Evolutionary conservation across 352 stramenopile species (phyloP), one percentile per base, ranked within the genome.

Genomic region (Pythium dissotocum): DNA sequence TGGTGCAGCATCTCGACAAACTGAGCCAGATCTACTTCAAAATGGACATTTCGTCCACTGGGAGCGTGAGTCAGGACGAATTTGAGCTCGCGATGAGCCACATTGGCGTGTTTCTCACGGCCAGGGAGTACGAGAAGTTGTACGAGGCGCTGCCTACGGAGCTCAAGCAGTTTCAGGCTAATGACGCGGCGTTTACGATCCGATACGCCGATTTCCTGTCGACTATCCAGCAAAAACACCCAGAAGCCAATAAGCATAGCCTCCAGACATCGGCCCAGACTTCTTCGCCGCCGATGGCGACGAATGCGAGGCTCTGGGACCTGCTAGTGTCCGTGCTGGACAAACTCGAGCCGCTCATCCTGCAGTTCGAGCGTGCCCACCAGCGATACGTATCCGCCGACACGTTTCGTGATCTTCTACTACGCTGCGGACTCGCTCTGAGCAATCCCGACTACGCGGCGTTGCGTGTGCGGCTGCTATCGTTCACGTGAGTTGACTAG

Each of bases 11-110:
- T 26, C 69, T 82, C 38, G 85, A 91, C 56, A 94, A 94, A 28
- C 76, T 92, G 26, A 73, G 75, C 30, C 82, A 90, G 55, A 83
- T 94, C 58, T 94, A 90, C 61, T 78, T 89, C 38, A 90, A 89
- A 36, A 91, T 94, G 79, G 85, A 94, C 58, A 83, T 94, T 18
- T 76, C 78, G 67, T 88, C 82, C 65, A 79, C 82, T 0, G 85
- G 79, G 0, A 82, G 76, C 51, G 72, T 94, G 36, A 88, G 59
- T 33, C 79, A 77, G 9, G 82, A 92, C 16, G 85, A 94, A 48
- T 85, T 92, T 58, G 80, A 89, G 66, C 70, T 91, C 4, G 85
- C 82, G 2, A 44, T 94, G 55, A 87, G 73, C 40, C 83, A 94
- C 64, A 83, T 91, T 21, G 85, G 83, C 33, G 77, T 94, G 6